Conservation (phyloP, 108 stramenopile genomes). For the Aureococcus anophagefferens region DNA sequence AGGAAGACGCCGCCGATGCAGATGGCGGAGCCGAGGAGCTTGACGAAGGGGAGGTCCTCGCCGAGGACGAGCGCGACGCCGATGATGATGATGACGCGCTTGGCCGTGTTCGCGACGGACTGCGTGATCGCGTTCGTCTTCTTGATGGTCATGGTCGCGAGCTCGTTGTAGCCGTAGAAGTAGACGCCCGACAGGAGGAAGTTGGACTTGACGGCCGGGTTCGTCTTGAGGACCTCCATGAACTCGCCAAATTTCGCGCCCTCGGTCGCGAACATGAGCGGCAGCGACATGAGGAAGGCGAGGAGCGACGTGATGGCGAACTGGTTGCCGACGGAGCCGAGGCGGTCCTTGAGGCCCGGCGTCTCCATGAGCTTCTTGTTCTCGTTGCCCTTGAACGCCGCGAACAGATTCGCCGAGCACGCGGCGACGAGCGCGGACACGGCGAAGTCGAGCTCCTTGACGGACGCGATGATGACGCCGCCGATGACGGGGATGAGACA, state of each 20-base stretch:
- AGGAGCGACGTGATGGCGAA: conserved; percentile 75
- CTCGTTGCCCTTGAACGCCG: conserved; percentile 82
- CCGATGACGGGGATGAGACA: conserved; percentile 86
- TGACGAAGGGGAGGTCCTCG: conserved; percentile 70
- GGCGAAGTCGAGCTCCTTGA: conserved; percentile 86
- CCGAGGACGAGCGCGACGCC: conserved; percentile 76
- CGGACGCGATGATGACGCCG: conserved; percentile 75
- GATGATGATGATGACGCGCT: conserved; percentile 86
- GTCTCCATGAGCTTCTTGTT: conserved; percentile 91
- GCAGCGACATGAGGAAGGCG: conserved; percentile 68
- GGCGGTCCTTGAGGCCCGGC: conserved; percentile 67
- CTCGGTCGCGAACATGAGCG: conserved; percentile 57
- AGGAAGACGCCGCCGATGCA: conserved; percentile 38
- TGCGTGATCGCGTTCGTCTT: conserved; percentile 87
- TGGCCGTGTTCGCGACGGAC: conserved; percentile 88
- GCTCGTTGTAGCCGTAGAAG: conserved; percentile 89
- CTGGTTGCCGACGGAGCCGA: conserved; percentile 81
- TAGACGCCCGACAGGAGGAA: conserved; percentile 73
- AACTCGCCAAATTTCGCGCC: conserved; percentile 68
- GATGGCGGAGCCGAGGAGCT: conserved; percentile 76
- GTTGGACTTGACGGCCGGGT: conserved; percentile 63
- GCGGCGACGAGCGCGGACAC: conserved; percentile 70
- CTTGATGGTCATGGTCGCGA: conserved; percentile 84
- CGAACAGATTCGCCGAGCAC: conserved; percentile 82
- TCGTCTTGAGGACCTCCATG: conserved; percentile 61